phyloP scores from a whole-genome alignment of 2,329 filamentous ascomycete genomes.

The Aurifilum marmelostoma region DNA sequence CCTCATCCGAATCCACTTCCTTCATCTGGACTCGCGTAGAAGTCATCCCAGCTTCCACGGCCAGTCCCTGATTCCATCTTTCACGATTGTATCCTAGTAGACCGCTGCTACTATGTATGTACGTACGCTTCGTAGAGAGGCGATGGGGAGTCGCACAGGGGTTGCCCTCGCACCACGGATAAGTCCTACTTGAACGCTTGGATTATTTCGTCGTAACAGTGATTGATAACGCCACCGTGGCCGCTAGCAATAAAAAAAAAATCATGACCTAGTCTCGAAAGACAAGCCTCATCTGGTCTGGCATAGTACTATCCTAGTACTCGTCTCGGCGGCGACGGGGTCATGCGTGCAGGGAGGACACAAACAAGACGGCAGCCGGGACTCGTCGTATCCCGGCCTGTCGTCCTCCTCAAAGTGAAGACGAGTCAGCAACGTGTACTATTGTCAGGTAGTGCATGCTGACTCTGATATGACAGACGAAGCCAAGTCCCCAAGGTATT shows the following conservation, averaged over 20 bases:
- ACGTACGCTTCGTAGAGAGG: not conserved
- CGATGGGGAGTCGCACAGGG: not conserved
- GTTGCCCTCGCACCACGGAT: not conserved
- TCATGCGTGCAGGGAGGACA: not conserved
- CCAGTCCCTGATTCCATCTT: not conserved
- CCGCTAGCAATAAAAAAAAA: not conserved
- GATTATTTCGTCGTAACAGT: not conserved
- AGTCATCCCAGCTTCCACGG: not conserved
- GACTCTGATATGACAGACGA: not conserved
- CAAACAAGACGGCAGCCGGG: not conserved
- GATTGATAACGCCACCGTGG: not conserved
- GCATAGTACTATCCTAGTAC: not conserved
- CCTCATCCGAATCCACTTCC: not conserved
- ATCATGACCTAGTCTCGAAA: not conserved
- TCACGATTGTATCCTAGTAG: not conserved
- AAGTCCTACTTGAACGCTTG: not conserved
- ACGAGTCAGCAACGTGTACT: not conserved
- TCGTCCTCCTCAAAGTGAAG: not conserved
- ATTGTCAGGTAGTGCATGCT: not conserved
- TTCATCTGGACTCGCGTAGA: not conserved
- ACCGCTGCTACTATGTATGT: not conserved
- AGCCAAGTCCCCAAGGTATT: not conserved
- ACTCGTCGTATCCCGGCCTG: not conserved
- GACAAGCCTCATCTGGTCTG: not conserved
- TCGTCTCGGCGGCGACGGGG: not conserved